Evolutionary conservation across 1,284 basidiomycete genomes (phyloP), one percentile per base, ranked within the genome.

Genomic region (Porodaedalea pini): DNA sequence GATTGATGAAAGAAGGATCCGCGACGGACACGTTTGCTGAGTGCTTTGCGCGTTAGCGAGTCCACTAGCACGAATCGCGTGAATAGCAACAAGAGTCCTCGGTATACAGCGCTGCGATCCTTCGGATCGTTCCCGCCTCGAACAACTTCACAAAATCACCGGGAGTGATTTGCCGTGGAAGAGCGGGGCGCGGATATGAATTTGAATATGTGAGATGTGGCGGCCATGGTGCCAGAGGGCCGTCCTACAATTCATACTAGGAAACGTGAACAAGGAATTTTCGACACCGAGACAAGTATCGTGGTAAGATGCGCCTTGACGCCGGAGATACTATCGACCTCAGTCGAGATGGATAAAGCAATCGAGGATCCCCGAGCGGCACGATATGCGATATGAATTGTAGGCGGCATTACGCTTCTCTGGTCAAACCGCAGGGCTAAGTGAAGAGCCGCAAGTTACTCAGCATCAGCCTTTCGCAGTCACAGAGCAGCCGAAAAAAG

Each of bases 61-160:
- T 34, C 13, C 32, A 34, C 32, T 34, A 31, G 3, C 29, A 11
- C 13, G 25, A 29, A 29, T 34, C 25, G 25, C 45, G 45, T 47
- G 45, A 47, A 47, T 27, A 47, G 7, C 27, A 31, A 29, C 45
- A 17, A 47, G 25, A 47, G 45, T 47, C 45, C 45, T 47, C 45
- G 45, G 45, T 47, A 17, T 47, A 47, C 29, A 15, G 45, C n/a
- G 29, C 5, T 47, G 21, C 11, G 15, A 7, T 47, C 21, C 25
- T 44, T 23, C 41, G 41, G 41, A 27, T 44, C 41, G 21, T 44
- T 44, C 25, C 10, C 21, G 3, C 21, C 17, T 4, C 25, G 4
- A 17, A 47, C 27, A 29, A 47, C 25, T 47, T 47, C 45, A 47
- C 45, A 47, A 31, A 31, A 17, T 47, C 45, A 47, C 45, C 25